Evolutionary conservation across 805 yeast species (phyloP).

Genomic region (Wickerhamiella spandovensis): DNA sequence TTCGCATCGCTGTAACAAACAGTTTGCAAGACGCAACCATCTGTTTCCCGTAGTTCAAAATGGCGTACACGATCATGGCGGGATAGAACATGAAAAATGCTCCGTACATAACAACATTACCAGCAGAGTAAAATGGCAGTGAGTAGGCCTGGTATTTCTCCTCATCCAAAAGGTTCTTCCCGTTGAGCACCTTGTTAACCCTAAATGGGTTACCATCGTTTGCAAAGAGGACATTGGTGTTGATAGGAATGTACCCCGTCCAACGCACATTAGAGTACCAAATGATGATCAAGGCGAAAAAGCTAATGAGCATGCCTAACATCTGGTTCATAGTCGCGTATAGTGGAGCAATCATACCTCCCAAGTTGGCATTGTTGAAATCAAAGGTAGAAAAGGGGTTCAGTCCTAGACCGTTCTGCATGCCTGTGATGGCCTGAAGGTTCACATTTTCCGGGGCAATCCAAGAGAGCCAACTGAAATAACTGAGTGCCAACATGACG

Average conservation of each 20-base stretch:
- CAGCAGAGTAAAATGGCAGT: conserved; percentile 56
- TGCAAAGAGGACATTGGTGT: conserved; percentile 29
- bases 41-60: conserved; percentile 18
- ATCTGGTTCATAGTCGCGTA: conserved; percentile 25
- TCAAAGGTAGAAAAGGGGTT: conserved; percentile 44
- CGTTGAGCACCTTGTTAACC: conserved; percentile 36
- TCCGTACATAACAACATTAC: conserved; percentile 45
- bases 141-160: conserved; percentile 44
- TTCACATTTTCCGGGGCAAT: conserved; percentile 36
- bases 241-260: conserved; percentile 41
- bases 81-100: conserved; percentile 45
- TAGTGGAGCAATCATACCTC: conserved; percentile 32
- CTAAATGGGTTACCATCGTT: conserved; percentile 34
- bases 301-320: conserved; percentile 28
- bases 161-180: conserved; percentile 29
- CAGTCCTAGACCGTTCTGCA: conserved; percentile 34
- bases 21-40: conserved; percentile 25
- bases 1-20: conserved; percentile 24
- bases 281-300: conserved; percentile 20
- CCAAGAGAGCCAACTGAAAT: conserved; percentile 54
- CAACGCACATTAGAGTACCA: conserved; percentile 38
- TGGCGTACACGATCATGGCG: conserved; percentile 34
- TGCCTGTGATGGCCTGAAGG: conserved; percentile 38
- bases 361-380: conserved; percentile 28
- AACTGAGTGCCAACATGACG: conserved; percentile 45